Conservation (phyloP, 495 filamentous ascomycete species). For the Staphylotrichum tortipilum region DNA sequence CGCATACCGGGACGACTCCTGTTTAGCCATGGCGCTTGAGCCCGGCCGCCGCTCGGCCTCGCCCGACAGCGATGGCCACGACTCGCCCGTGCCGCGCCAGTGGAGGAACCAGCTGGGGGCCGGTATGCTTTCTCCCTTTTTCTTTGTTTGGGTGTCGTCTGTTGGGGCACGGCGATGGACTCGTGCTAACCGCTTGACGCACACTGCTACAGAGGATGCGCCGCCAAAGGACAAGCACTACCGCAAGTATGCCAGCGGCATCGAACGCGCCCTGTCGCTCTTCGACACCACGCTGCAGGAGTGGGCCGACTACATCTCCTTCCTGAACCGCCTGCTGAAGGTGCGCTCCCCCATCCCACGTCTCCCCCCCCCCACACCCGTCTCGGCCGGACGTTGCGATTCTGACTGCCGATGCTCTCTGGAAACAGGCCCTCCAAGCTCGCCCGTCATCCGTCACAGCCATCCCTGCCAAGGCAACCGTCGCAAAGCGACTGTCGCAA, state of each 20-base stretch:
- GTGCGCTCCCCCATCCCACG: slow-evolving; percentile 41
- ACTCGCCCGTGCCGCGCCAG: slow-evolving; percentile 56
- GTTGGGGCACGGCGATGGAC: slow-evolving; percentile 7
- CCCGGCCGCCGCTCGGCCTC: slow-evolving; percentile 60
- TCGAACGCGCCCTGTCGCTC: slow-evolving; percentile 78
- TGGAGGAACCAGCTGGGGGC: slow-evolving; percentile 46
- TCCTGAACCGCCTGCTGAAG: slow-evolving; percentile 85
- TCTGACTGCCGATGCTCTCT: slow-evolving; percentile 9
- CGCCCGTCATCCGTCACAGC: slow-evolving; percentile 60
- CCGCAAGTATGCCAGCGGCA: slow-evolving; percentile 78
- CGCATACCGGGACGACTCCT: slow-evolving; percentile 13
- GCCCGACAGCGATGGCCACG: slow-evolving; percentile 68
- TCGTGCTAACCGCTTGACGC: neutral
- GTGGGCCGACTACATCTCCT: slow-evolving; percentile 99
- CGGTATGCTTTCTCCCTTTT: slow-evolving; percentile 27
- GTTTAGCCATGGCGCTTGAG: slow-evolving; percentile 59
- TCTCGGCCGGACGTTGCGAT: neutral
- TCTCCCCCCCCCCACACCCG: no score
- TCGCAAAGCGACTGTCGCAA: slow-evolving; percentile 88
- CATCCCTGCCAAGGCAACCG: slow-evolving; percentile 74
- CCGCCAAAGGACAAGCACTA: slow-evolving; percentile 82
- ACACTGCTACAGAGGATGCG: slow-evolving; percentile 44
- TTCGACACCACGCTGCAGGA: slow-evolving; percentile 93
- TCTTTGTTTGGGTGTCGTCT: neutral
- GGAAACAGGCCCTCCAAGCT: slow-evolving; percentile 70